phyloP scores from a whole-genome alignment of 2,329 filamentous ascomycete species.

The Fusarium sarcochroum region DNA sequence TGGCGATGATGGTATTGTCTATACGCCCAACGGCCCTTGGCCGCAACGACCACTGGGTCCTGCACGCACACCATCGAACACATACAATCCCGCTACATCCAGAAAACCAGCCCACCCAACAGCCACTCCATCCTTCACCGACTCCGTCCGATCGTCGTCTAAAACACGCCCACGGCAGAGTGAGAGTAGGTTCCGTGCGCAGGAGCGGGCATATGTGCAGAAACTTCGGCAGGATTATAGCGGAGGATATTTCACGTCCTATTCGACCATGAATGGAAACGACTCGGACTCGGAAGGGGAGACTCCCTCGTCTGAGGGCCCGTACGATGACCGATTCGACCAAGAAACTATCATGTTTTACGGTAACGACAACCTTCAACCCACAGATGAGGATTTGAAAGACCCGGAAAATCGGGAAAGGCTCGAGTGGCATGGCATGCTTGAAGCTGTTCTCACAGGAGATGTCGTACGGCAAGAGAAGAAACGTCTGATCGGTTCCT shows the following conservation, averaged over 20 bases:
- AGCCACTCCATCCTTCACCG: conserved; percentile 59
- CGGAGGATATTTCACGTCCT: conserved; percentile 79
- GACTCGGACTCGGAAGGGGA: conserved; percentile 93
- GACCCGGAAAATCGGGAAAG: conserved; percentile 90
- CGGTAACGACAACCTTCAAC: conserved; percentile 88
- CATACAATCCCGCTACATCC: conserved; percentile 79
- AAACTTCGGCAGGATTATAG: conserved; percentile 82
- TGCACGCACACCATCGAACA: conserved; percentile 81
- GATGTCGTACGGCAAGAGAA: conserved; percentile 99
- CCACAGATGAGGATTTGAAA: conserved; percentile 89
- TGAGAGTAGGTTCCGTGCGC: conserved; percentile 64
- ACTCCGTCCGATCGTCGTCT: conserved; percentile 65
- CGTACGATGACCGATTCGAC: conserved; percentile 89
- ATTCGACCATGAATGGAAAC: conserved; percentile 71
- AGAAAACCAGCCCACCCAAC: conserved; percentile 62
- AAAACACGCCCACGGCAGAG: conserved; percentile 65
- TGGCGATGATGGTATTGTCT: conserved; percentile 49
- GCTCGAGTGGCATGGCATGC: conserved; percentile 98
- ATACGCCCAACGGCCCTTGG: conserved; percentile 56
- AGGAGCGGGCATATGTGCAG: conserved; percentile 96
- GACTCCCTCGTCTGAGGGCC: conserved; percentile 86
- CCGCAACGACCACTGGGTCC: conserved; percentile 78
- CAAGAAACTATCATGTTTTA: conserved; percentile 95
- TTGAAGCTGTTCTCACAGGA: conserved; percentile 93
- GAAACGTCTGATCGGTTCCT: conserved; percentile 88